Percentiles rank a stretch among this genome's conserved stretches.
Evolutionary conservation across 345 rosid genomes (phyloP).

Genomic region (Leavenworthia alabamica): DNA sequence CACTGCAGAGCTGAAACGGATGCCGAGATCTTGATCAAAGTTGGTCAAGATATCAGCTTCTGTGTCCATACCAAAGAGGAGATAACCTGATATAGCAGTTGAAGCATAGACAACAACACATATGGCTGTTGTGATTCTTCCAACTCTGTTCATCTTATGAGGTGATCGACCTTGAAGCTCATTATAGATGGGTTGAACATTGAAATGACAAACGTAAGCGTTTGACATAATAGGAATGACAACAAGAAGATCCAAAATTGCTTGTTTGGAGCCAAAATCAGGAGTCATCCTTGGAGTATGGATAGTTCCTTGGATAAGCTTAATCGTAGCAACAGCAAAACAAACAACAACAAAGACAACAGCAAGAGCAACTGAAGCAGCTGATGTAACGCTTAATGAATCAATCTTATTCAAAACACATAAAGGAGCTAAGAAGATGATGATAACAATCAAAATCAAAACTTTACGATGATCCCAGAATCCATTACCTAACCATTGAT

Average conservation of each 20-base stretch:
- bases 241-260: constrained; percentile 79
- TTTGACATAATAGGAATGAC: constrained; percentile 91
- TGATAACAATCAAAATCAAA: constrained; percentile 55
- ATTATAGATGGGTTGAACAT: constrained; percentile 87
- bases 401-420: constrained; percentile 77
- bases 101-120: no score
- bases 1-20: constrained; percentile 69
- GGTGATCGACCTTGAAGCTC: constrained; percentile 77
- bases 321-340: constrained; percentile 54
- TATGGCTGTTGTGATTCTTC: constrained; percentile 77
- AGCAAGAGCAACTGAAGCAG: constrained; percentile 90
- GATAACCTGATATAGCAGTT: constrained; percentile 75
- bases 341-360: constrained; percentile 84
- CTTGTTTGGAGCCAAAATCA: constrained; percentile 60
- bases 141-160: constrained; percentile 73
- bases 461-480: constrained; percentile 90
- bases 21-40: constrained; percentile 82
- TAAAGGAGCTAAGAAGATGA: constrained; percentile 83
- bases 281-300: constrained; percentile 71
- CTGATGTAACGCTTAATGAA: constrained; percentile 79
- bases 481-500: constrained; percentile 91
- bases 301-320: constrained; percentile 80
- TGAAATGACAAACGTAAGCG: constrained; percentile 91
- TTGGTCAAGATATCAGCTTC: constrained; percentile 83
- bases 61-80: constrained; percentile 80